A percentile compares a stretch with the other conserved stretches of the same genome.
Evolutionary conservation across 2,329 filamentous ascomycete genomes (phyloP).

Genomic region (Neonectria magnoliae): DNA sequence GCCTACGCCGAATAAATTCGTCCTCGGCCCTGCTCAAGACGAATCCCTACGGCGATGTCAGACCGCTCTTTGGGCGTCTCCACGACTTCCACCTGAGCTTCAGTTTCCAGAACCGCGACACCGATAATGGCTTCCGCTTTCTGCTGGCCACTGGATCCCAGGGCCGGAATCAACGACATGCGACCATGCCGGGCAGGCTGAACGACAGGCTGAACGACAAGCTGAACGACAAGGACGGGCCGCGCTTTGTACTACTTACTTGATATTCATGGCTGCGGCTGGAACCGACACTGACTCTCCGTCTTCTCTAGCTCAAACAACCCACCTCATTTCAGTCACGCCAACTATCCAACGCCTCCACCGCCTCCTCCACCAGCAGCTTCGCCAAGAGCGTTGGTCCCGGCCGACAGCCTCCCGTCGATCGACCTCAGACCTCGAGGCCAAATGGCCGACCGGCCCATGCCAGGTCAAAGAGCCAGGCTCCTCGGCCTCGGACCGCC

Average conservation of each 20-base stretch:
- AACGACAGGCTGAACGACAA: conserved; percentile 1
- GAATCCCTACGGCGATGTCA: conserved; percentile 13
- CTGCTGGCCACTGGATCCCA: conserved; percentile 4
- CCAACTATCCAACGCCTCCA: conserved; percentile 46
- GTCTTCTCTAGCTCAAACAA: conserved; percentile 46
- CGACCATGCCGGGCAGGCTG: conserved; percentile 6
- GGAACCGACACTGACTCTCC: conserved; percentile 5
- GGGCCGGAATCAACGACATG: conserved; percentile 2
- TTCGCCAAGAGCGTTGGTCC: conserved; percentile 69
- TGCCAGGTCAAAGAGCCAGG: conserved; percentile 54
- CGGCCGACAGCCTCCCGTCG: conserved; percentile 57
- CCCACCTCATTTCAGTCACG: conserved; percentile 47
- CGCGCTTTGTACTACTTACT: conserved; percentile 22
- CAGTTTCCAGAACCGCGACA: conserved; percentile 19
- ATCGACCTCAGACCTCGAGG: conserved; percentile 64
- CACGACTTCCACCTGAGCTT: conserved; percentile 20
- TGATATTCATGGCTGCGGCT: conserved; percentile 24
- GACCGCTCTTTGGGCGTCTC: conserved; percentile 18
- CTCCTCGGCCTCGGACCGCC: conserved; percentile 51
- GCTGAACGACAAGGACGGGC: conserved; percentile 18
- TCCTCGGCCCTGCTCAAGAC: conserved; percentile 13
- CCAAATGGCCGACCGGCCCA: conserved; percentile 58
- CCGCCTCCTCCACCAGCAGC: conserved; percentile 50
- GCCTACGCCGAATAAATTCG: conserved; percentile 10
- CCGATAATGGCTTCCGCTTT: conserved; percentile 17